phyloP scores from a whole-genome alignment of 2,329 filamentous ascomycete species.

The Fusarium incarnatum region DNA sequence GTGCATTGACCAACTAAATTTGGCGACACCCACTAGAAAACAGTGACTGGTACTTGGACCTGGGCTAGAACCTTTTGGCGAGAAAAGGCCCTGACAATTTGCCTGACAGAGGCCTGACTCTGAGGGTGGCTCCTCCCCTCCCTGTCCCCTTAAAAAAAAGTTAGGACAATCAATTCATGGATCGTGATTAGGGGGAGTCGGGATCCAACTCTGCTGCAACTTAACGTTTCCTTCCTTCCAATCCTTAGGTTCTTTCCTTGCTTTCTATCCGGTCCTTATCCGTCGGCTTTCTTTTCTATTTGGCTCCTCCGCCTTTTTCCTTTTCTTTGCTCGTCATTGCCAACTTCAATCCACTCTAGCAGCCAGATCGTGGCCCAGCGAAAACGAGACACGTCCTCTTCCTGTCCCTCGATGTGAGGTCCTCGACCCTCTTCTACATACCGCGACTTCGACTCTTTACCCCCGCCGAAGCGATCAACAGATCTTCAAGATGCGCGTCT shows the following conservation, averaged over 20 bases:
- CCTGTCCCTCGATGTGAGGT: conserved; percentile 18
- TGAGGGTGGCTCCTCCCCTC: not conserved
- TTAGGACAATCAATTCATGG: not conserved
- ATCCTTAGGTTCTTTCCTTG: not conserved
- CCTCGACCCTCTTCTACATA: conserved; percentile 7
- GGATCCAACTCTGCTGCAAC: conserved; percentile 9
- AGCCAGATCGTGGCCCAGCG: conserved; percentile 5
- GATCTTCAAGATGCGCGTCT: conserved; percentile 22
- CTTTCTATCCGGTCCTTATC: conserved; percentile 13
- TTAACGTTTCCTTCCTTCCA: conserved; percentile 7
- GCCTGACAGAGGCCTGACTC: not conserved
- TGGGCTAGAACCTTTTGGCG: conserved; percentile 1
- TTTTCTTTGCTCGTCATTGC: not conserved
- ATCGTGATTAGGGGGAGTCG: conserved; percentile 1
- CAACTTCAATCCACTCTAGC: not conserved
- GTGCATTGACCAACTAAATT: conserved; percentile 5
- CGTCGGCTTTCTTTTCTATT: not conserved
- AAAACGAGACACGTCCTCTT: conserved; percentile 8
- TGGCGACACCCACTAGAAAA: not conserved
- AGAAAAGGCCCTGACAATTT: not conserved
- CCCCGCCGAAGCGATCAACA: not conserved
- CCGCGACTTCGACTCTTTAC: not conserved
- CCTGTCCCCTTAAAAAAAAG: not conserved
- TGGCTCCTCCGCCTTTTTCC: not conserved
- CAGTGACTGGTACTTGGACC: not conserved